phyloP scores from a whole-genome alignment of 2,329 filamentous ascomycete species.

The Westerdykella ornata region DNA sequence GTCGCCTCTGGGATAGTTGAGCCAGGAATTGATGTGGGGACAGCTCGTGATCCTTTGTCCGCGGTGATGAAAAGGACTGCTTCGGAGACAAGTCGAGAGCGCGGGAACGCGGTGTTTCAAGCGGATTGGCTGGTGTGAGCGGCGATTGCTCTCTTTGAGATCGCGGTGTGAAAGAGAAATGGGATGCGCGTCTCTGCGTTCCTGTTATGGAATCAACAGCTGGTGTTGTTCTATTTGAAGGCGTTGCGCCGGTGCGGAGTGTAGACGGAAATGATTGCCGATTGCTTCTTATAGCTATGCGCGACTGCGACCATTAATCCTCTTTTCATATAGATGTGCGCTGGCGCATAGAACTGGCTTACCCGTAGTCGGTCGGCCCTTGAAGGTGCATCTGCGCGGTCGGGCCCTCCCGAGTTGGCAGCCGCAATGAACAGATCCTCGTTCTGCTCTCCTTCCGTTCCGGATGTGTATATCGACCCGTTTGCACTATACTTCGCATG shows the following conservation, averaged over 20 bases:
- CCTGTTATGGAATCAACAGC: constrained; percentile 21
- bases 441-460: constrained; percentile 19
- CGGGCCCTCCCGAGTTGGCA: constrained; percentile 5
- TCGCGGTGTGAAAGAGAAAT: constrained; percentile 25
- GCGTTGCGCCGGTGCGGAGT: constrained; percentile 19
- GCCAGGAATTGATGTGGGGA: constrained; percentile 33
- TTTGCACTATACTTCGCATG: constrained; percentile 14
- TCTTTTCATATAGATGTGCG: neutral
- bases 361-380: constrained; percentile 30
- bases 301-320: constrained; percentile 18
- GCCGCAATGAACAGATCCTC: constrained; percentile 42
- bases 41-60: constrained; percentile 23
- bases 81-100: constrained; percentile 26
- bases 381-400: constrained; percentile 26
- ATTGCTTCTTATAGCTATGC: constrained; percentile 32
- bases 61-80: constrained; percentile 19
- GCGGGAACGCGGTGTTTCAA: constrained; percentile 21
- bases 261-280: constrained; percentile 32
- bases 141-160: constrained; percentile 22
- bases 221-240: constrained; percentile 23
- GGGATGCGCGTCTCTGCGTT: constrained; percentile 26
- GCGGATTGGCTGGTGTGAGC: constrained; percentile 19
- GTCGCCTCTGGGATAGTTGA: constrained; percentile 20
- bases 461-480: constrained; percentile 12
- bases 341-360: constrained; percentile 14